Percentiles rank a stretch among this genome's conserved stretches.
phyloP scores from a whole-genome alignment of 2,329 filamentous ascomycete genomes.

The Graphiopsis chlorocephala region DNA sequence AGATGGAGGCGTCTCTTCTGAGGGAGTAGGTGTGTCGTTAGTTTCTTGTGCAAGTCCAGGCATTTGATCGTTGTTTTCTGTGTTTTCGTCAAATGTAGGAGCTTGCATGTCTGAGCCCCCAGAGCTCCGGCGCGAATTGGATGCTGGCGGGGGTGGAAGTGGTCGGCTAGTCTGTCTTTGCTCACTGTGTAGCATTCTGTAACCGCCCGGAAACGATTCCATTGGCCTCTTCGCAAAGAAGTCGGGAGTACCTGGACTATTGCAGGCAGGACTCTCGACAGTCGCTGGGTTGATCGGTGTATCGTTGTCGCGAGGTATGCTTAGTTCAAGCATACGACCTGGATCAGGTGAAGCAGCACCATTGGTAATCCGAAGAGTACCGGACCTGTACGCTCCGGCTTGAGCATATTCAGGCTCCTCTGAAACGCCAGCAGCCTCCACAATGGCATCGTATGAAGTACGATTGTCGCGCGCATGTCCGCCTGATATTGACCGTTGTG shows the following conservation, averaged over 20 bases:
- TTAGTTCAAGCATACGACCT: neutral
- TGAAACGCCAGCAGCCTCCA: slow-evolving; percentile 23
- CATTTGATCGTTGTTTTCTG: neutral
- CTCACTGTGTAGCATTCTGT: slow-evolving; percentile 9
- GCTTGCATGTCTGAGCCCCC: neutral
- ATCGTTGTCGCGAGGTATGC: neutral
- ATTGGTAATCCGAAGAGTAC: slow-evolving; percentile 48
- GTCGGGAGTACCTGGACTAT: neutral
- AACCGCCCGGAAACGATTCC: slow-evolving; percentile 5
- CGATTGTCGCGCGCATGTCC: neutral
- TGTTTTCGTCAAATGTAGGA: neutral
- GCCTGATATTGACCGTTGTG: neutral
- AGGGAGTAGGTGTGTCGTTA: neutral
- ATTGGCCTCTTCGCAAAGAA: neutral
- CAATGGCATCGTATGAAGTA: neutral
- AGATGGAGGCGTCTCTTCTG: neutral
- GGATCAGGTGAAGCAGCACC: slow-evolving; percentile 46
- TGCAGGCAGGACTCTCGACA: neutral
- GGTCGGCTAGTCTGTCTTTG: slow-evolving; percentile 5
- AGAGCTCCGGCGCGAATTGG: slow-evolving; percentile 1
- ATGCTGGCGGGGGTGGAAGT: slow-evolving; percentile 3
- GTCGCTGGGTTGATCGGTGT: neutral
- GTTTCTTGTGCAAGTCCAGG: neutral
- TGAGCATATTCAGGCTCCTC: slow-evolving; percentile 42
- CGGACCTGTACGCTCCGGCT: slow-evolving; percentile 41